Evolutionary conservation across 2,329 filamentous ascomycete species (phyloP).

Genomic region (Fusarium lateritium): DNA sequence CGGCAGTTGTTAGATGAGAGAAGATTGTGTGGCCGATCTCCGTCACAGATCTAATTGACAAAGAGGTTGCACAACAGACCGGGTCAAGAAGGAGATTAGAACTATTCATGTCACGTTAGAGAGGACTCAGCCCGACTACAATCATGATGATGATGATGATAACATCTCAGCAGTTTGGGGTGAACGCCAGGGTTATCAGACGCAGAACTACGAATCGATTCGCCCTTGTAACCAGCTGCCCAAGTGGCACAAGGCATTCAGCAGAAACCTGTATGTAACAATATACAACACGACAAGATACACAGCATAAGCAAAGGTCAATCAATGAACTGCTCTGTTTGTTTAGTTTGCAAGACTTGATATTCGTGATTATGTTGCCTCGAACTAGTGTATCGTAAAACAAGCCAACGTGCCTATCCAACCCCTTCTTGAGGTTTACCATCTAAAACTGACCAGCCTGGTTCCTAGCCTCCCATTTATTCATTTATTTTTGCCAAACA

Average conservation of each 20-base stretch:
- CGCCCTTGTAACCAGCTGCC: not conserved
- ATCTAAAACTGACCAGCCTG: constrained; percentile 48
- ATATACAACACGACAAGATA: constrained; percentile 15
- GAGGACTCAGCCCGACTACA: constrained; percentile 4
- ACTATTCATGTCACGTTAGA: constrained; percentile 15
- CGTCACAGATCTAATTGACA: constrained; percentile 28
- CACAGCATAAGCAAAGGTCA: not conserved
- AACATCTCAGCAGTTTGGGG: not conserved
- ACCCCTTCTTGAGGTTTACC: constrained; percentile 35
- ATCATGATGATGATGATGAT: constrained; percentile 15
- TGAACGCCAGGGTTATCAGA: not conserved
- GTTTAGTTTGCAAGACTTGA: constrained; percentile 26
- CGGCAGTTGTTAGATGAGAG: constrained; percentile 9
- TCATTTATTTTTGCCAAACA: constrained; percentile 45
- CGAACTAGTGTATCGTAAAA: constrained; percentile 39
- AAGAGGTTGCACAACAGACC: constrained; percentile 18
- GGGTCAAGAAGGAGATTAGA: constrained; percentile 14
- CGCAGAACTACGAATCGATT: not conserved
- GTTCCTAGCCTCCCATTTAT: constrained; percentile 41
- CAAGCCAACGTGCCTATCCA: constrained; percentile 36
- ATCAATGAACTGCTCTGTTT: not conserved
- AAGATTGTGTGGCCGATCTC: constrained; percentile 12
- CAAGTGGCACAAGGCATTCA: not conserved
- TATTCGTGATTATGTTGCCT: constrained; percentile 45
- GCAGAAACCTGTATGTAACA: constrained; percentile 13